A percentile compares a stretch with the other conserved stretches of the same genome.
phyloP scores from a whole-genome alignment of 2,329 filamentous ascomycete species.

The Cryphonectria carpinicola region DNA sequence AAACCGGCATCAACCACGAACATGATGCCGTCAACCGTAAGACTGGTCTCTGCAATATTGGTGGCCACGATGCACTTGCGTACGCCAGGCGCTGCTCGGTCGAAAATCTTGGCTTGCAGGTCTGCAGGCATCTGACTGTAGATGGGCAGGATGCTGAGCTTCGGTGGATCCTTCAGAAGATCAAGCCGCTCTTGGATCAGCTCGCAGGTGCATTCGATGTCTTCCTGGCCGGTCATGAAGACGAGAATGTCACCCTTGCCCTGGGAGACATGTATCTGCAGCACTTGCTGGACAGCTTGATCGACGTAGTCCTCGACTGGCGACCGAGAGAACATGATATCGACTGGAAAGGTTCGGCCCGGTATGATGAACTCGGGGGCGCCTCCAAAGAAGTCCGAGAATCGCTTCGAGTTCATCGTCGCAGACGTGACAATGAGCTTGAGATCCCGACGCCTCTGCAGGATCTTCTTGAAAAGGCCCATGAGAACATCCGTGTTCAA shows the following conservation, averaged over 20 bases:
- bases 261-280: constrained; percentile 96
- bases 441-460: constrained; percentile 84
- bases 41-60: constrained; percentile 96
- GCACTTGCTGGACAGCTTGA: constrained; percentile 91
- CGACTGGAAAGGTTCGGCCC: constrained; percentile 93
- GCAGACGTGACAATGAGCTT: constrained; percentile 98
- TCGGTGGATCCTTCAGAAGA: constrained; percentile 89
- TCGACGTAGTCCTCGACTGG: constrained; percentile 98
- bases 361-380: constrained; percentile 97
- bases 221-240: constrained; percentile 99
- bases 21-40: constrained; percentile 99
- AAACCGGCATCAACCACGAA: constrained; percentile 97
- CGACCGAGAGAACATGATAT: constrained; percentile 92
- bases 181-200: constrained; percentile 85
- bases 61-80: constrained; percentile 98
- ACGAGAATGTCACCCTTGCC: constrained; percentile 91
- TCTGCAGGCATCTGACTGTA: constrained; percentile 99
- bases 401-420: constrained; percentile 97
- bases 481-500: constrained; percentile 97
- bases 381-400: constrained; percentile 93
- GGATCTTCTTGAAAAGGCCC: constrained; percentile 96
- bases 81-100: constrained; percentile 84
- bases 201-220: constrained; percentile 97
- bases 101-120: constrained; percentile 96
- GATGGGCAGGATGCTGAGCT: constrained; percentile 92